Evolutionary conservation across 768 basidiomycete genomes (phyloP).

Genomic region (Austroboletus festivus): DNA sequence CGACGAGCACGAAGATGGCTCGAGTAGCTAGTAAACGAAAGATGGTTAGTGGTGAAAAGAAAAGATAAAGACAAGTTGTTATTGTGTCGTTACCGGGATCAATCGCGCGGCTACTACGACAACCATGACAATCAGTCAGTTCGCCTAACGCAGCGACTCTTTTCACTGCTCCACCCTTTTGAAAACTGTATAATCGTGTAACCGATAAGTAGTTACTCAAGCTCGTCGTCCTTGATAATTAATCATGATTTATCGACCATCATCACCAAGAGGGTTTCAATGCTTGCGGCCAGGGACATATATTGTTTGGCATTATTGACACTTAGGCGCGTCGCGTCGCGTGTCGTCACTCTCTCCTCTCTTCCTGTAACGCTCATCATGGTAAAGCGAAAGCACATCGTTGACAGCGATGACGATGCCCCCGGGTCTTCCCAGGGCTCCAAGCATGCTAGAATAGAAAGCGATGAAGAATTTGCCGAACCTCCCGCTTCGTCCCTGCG

Average conservation of each 20-base stretch:
- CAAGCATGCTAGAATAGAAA: conserved; percentile 45
- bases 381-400: conserved; percentile 51
- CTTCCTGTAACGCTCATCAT: conserved; percentile 30
- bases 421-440: conserved; percentile 32
- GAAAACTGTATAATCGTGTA: too few relatives aligned
- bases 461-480: conserved; percentile 32
- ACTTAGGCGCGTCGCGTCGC: conserved; percentile 28
- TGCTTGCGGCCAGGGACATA: background rate
- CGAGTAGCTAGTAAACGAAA: conserved; percentile 3
- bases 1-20: conserved; percentile 13
- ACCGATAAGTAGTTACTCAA: too few relatives aligned
- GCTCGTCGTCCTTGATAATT: too few relatives aligned
- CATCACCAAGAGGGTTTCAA: conserved; percentile 4
- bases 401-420: conserved; percentile 43
- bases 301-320: conserved; percentile 25
- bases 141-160: conserved; percentile 15
- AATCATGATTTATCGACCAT: too few relatives aligned
- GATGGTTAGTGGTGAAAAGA: conserved; percentile 1
- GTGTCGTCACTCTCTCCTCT: conserved; percentile 4
- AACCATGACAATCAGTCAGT: conserved; percentile 1
- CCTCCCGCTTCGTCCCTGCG: conserved; percentile 11
- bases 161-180: too few relatives aligned
- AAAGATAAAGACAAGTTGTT: background rate
- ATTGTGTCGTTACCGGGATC: conserved; percentile 9
- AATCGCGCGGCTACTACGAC: conserved; percentile 4